Conservation (phyloP, 1,284 basidiomycete genomes). For the Leccinum huronense region DNA sequence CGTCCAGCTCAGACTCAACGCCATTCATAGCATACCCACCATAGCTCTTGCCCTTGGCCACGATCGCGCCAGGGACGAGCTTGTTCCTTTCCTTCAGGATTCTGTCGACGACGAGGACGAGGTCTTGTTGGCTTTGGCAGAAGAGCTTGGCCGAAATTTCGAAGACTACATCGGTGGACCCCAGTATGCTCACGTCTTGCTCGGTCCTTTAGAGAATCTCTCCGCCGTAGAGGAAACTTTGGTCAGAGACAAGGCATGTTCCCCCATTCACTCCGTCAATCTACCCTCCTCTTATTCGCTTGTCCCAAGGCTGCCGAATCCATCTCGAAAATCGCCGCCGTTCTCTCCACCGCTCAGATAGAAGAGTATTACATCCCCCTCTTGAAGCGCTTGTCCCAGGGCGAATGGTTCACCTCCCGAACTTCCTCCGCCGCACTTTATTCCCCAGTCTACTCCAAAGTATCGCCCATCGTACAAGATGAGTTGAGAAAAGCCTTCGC, state of each 20-base stretch:
- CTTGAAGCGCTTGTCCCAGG: constrained; percentile 84
- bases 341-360: constrained; percentile 79
- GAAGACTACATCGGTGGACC: constrained; percentile 95
- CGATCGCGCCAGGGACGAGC: constrained; percentile 92
- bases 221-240: constrained; percentile 98
- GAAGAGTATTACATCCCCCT: constrained; percentile 94
- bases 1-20: constrained; percentile 91
- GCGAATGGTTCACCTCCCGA: constrained; percentile 99
- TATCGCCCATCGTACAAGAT: constrained; percentile 74
- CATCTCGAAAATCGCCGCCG: constrained; percentile 86
- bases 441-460: constrained; percentile 86
- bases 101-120: constrained; percentile 99
- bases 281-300: constrained; percentile 15
- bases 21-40: constrained; percentile 97
- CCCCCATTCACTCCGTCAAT: constrained; percentile 1
- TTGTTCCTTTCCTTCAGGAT: constrained; percentile 96
- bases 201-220: constrained; percentile 94
- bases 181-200: constrained; percentile 83
- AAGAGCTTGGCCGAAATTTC: constrained; percentile 90
- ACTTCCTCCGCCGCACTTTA: constrained; percentile 96
- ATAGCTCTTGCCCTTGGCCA: constrained; percentile 97
- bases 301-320: constrained; percentile 85
- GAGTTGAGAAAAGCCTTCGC: constrained; percentile 89
- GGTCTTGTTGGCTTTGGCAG: constrained; percentile 93
- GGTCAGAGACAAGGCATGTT: constrained; percentile 91